These are phyloP conservation scores for Oemleria cerasiformis DNA, from an alignment of 306 rosid species.

Conservation along the genomic window DNA sequence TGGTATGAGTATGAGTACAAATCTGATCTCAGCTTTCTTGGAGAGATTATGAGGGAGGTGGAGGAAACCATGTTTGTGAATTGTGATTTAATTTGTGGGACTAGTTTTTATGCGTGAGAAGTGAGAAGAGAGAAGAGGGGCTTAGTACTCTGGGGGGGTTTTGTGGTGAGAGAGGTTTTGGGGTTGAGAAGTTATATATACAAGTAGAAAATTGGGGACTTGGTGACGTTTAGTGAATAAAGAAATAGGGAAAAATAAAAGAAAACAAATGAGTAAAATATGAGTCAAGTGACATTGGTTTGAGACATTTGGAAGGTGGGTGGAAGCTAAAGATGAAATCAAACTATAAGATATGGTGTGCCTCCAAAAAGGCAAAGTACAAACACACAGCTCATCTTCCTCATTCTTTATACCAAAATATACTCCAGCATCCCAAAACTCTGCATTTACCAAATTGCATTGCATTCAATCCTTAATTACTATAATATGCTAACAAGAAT, in stretches of 20 bases:
- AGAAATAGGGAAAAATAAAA: neutral
- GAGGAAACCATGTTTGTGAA: slow-evolving; percentile 35
- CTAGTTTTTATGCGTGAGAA: neutral
- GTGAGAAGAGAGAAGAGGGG: neutral
- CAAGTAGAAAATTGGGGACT: slow-evolving; percentile 16
- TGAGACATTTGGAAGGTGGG: slow-evolving; percentile 60
- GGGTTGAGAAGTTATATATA: slow-evolving; percentile 34
- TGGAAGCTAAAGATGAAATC: slow-evolving; percentile 40
- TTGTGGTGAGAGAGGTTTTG: slow-evolving; percentile 21
- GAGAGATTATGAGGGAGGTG: slow-evolving; percentile 50
- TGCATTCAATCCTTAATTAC: too few species aligned
- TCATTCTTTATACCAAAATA: slow-evolving; percentile 24
- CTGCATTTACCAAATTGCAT: too few species aligned
- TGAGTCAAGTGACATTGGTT: slow-evolving; percentile 28
- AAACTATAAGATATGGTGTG: slow-evolving; percentile 39
- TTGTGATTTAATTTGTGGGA: neutral
- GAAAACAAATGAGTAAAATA: neutral
- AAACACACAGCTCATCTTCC: slow-evolving; percentile 57
- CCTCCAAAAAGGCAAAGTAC: slow-evolving; percentile 48
- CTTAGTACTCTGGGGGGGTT: slow-evolving; percentile 16
- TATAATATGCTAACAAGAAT: too few species aligned
- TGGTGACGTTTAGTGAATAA: slow-evolving; percentile 10
- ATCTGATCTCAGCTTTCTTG: slow-evolving; percentile 76
- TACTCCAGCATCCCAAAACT: neutral
- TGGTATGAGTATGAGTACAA: slow-evolving; percentile 67